Evolutionary conservation across 2,329 filamentous ascomycete species (phyloP), one percentile per base, ranked within the genome.

Genomic region (Colletotrichum cuscutae): DNA sequence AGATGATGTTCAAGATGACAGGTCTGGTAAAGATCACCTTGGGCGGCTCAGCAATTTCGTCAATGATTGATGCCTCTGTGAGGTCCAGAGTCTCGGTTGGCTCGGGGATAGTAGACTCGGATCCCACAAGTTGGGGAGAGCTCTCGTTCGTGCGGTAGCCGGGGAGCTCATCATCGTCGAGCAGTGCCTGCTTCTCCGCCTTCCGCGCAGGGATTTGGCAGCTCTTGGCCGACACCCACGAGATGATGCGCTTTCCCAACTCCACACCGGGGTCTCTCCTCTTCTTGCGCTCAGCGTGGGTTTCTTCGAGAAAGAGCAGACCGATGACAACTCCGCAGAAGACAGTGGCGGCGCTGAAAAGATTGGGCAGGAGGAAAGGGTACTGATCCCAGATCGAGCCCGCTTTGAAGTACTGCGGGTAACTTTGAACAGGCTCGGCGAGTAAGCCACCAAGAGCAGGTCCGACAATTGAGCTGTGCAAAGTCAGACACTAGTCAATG

Each of bases 241-340:
- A 82, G 22, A 90, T 75, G 49, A 98, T 85, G 86, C 91, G 93
- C 78, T 92, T 88, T 71, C 97, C 96, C 26, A 94, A 79, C 79
- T 96, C 93, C 15, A 93, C 83, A 5, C 96, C 95, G 46, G 89
- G 86, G 81, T 99, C 97, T 57, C 89, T 90, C 69, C 91, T 88
- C 76, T 91, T 82, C 84, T 94, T 97, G 85, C 93, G 93, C 80
- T 94, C 91, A 62, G 92, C 89, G 80, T 99, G 97, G 1, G 97
- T 98, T 84, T 99, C 97, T 80, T 99, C 95, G 68, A 99, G 87
- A 79, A 98, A 98, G 24, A 98, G 84, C 67, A 97, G 86, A 22
- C 95, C 95, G 65, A 97, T 88, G 4, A 92, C 80, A 59, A 98
- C 92, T 22, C 95, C 94, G 74, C 93, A 86, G 52, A 92, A 83